Base-by-base conservation (phyloP, 2,329 filamentous ascomycete species). In the Ilyonectria sp. region DNA sequence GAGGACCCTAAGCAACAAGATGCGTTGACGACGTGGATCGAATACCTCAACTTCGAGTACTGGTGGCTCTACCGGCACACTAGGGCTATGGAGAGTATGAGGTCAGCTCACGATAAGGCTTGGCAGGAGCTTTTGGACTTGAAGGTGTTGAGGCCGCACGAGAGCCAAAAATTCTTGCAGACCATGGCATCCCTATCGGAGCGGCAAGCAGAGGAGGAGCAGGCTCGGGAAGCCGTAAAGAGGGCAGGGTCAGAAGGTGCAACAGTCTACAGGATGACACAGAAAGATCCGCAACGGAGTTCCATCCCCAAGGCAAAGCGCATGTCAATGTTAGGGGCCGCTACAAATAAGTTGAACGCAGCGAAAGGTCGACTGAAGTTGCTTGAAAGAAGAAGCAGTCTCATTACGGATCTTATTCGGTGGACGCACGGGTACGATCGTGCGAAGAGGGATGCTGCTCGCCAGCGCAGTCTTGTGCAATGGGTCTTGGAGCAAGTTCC, bases 11-110 rank as follows among this genome's bases (percentile, higher is more conserved):
- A 62, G 54, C 63, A 71, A 1, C 78, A 83, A 65, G 76, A 81
- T 59, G 68, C 74, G 46, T 57, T 82, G 33, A 76, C 79, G 46
- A 81, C 77, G 8, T 83, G 81, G 81, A 79, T 83, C 58, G 81
- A 83, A 64, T 82, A 79, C 67, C 74, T 82, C 31, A 71, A 68
- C 55, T 82, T 66, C 61, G 71, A 78, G 62, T 72, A 74, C 53
- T 74, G 71, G 71, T 74, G 69, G 63, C 63, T 73, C 40, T 71
- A 75, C 23, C 43, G 47, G 35, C 73, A 75, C 60, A 66, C 54
- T 60, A 47, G 15, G 21, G 47, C 8, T 56, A 75, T 15, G 65
- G 78, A 57, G 63, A 68, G 5, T 64, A 67, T 11, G 65, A 76
- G 67, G 21, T 68, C 59, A 49, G 37, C 65, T 1, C 72, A 77